Evolutionary conservation across 2,329 filamentous ascomycete genomes (phyloP).

Genomic region (Chaetomiaceae sp.): DNA sequence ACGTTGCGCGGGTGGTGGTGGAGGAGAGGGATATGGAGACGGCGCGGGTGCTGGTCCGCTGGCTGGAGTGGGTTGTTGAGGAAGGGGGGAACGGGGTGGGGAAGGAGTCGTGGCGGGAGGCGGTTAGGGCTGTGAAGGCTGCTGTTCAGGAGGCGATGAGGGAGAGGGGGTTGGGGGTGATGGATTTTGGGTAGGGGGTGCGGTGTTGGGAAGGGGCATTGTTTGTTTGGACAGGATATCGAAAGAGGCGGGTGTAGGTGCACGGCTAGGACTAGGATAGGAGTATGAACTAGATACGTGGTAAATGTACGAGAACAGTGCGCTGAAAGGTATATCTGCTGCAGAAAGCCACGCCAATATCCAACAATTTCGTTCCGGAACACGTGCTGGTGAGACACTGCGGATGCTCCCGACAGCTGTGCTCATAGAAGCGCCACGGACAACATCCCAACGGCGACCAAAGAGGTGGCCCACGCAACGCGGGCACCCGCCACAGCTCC

Average conservation of each 20-base stretch:
- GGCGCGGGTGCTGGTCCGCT: constrained; percentile 82
- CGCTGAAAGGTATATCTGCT: constrained; percentile 6
- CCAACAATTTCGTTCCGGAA: background rate
- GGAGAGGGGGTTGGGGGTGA: constrained; percentile 49
- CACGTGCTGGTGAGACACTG: background rate
- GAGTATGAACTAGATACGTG: background rate
- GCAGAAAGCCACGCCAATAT: background rate
- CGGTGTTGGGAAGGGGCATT: too few relatives aligned
- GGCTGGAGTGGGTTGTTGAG: constrained; percentile 53
- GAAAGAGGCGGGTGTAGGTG: too few relatives aligned
- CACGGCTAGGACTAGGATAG: too few relatives aligned
- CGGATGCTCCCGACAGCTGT: background rate
- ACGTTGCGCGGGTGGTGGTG: constrained; percentile 62
- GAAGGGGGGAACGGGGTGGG: constrained; percentile 35
- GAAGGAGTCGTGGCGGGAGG: constrained; percentile 41
- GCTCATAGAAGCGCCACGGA: constrained; percentile 1
- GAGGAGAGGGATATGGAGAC: constrained; percentile 80
- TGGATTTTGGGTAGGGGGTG: constrained; percentile 44
- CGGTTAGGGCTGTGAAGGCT: constrained; percentile 39
- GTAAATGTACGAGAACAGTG: background rate
- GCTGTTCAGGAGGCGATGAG: constrained; percentile 50
- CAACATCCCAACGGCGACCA: constrained; percentile 4
- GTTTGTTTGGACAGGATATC: background rate
- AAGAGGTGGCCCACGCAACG: constrained; percentile 1
- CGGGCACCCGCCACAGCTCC: constrained; percentile 4